Evolutionary conservation across 148 eudicot species (phyloP).

Genomic region (Fagopyrum esculentum): DNA sequence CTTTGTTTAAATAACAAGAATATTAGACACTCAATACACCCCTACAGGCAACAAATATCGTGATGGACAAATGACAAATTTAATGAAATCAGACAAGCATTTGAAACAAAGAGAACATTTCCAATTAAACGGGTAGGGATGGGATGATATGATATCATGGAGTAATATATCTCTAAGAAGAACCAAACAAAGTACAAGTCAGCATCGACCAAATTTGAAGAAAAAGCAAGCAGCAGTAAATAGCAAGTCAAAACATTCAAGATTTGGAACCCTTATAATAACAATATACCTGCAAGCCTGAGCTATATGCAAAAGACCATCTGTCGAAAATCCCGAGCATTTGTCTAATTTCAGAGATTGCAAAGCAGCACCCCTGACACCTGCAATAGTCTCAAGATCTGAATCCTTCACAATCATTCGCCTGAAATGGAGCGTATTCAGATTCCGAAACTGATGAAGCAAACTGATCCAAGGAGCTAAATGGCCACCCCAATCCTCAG

Average conservation of each 20-base stretch:
- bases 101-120: background rate
- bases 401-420: slow-evolving; percentile 79
- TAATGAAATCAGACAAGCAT: background rate
- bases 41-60: background rate
- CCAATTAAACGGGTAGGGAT: background rate
- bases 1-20: background rate
- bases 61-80: background rate
- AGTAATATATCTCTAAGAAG: background rate
- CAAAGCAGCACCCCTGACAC: slow-evolving; percentile 31
- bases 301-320: slow-evolving; percentile 61
- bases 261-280: background rate
- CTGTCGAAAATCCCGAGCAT: slow-evolving; percentile 85
- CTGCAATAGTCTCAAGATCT: slow-evolving; percentile 58
- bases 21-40: background rate
- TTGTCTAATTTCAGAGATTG: slow-evolving; percentile 59
- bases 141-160: background rate
- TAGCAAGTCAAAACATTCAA: background rate
- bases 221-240: background rate
- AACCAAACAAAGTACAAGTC: background rate
- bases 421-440: slow-evolving; percentile 64
- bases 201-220: background rate
- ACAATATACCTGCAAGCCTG: slow-evolving; percentile 49
- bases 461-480: slow-evolving; percentile 58
- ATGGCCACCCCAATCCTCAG: slow-evolving; percentile 97
- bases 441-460: slow-evolving; percentile 26